A percentile compares a stretch with the other conserved stretches of the same genome.
Evolutionary conservation across 345 rosid genomes (phyloP).

Genomic region (Eucalyptus cloeziana): DNA sequence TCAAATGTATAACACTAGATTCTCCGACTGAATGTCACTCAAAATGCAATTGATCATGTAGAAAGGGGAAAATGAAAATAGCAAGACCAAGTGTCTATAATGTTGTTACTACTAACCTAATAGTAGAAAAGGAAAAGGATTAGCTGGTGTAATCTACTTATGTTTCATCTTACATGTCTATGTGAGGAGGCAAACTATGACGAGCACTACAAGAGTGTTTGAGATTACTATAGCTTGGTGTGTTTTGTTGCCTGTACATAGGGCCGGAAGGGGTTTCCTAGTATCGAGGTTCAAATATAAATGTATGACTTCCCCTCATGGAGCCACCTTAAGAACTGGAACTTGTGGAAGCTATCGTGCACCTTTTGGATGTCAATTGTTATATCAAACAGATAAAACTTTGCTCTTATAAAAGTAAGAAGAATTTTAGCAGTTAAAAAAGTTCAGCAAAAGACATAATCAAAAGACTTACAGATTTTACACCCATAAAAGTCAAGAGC

Average conservation of each 20-base stretch:
- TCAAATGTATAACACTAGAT: neutral
- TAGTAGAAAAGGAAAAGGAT: neutral
- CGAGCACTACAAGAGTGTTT: neutral
- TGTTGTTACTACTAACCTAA: neutral
- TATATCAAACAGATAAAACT: neutral
- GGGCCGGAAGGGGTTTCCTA: neutral
- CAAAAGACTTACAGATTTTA: conserved; percentile 50
- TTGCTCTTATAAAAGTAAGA: conserved; percentile 29
- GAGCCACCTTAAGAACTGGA: neutral
- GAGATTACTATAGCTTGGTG: neutral
- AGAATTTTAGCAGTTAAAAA: neutral
- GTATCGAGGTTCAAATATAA: neutral
- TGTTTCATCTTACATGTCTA: neutral
- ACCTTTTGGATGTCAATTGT: neutral
- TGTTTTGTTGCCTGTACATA: neutral
- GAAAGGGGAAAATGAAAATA: neutral
- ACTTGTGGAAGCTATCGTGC: neutral
- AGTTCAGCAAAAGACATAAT: neutral
- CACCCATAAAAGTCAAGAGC: conserved; percentile 65
- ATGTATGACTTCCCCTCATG: neutral
- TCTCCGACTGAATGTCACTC: neutral
- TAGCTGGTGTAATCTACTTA: neutral
- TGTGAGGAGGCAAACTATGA: neutral
- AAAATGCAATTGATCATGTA: neutral
- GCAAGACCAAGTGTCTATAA: neutral